Evolutionary conservation across 2,329 filamentous ascomycete species (phyloP), one percentile per base, ranked within the genome.

Genomic region (Diplodia sapinea): DNA sequence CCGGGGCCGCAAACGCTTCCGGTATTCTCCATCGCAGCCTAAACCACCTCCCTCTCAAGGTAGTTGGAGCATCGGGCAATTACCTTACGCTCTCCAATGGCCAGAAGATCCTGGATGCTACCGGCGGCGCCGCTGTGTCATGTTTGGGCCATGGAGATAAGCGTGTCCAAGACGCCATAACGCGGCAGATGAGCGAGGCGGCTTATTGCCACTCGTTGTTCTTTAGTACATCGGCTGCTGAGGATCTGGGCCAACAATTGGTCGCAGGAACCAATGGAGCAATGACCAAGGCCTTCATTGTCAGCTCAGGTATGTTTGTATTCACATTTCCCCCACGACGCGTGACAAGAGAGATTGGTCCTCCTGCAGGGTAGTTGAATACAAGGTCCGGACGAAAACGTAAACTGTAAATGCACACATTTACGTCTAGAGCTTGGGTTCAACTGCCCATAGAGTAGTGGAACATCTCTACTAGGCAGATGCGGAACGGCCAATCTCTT

Each of bases 41-140:
- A 2, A 80, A 81, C 65, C 72, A 79, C 36, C 69, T 79, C 23
- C 82, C 86, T n/a, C 76, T 79, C 62, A 79, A 77, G 59, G 85
- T 85, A 4, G 74, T 81, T 11, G 82, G 79, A 0, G 86, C 82
- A 5, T 76, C 81, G 66, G 85, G 84, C 12, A 81, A 83, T 70
- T 85, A 83, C 68, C 76, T 88, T n/a, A 77, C 80, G 40, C 79
- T 88, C 1, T 79, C 80, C 71, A 82, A 83, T 73, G 89, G 88
- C 1, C 82, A 84, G 29, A 81, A 79, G 40, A 85, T 95, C 52
- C 84, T 93, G 15, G 92, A 95, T 75, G 89, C 87, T 1, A 91
- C 89, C 23, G 86, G 89, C 33, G 92, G 92, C 23, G 89, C 91
- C 3, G 90, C 89, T 26, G 91, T 93, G 3, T 84, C 88, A 11